Evolutionary conservation across 2,329 filamentous ascomycete genomes (phyloP), one percentile per base, ranked within the genome.

Genomic region (Aspergillus novoparasiticus): DNA sequence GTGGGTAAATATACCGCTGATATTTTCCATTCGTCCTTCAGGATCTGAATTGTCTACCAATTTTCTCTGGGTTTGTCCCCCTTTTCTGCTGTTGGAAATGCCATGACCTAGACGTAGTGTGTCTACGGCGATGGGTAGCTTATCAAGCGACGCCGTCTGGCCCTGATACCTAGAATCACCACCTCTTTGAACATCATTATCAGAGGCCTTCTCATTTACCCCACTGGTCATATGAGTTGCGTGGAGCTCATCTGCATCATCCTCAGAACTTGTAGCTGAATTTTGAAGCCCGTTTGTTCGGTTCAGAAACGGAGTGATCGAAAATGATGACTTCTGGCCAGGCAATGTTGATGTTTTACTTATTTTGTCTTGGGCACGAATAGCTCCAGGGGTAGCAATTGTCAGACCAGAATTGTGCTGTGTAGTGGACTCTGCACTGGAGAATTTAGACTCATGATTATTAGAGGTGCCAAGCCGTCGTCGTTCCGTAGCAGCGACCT

Each of bases 281-380:
- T 72, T 70, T 41, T 80, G 78, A 16, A 89, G 80, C 66, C 83
- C 89, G 64, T 84, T 88, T 30, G 87, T 89, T 57, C 90, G 88
- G 76, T 94, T 96, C 65, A 98, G 83, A 81, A 96, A 97, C 0
- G 94, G 94, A 0, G 94, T 98, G 67, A 97, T 93, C 4, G 93
- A 97, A 77, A 98, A 97, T 3, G 86, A 89, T 0, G 94, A 97
- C 77, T 97, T 97, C 73, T 96, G 92, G 34, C 91, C 93, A 6
- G 91, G 82, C 60, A 87, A 80, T 1, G 86, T 84, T 43, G 86
- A 85, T 23, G 88, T 85, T 32, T 81, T 76, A 55, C 81, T 84
- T 60, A 83, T 81, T 74, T 88, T 89, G 76, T 89, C 90, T 26
- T 80, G 77, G 54, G 75, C 68, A 43, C 75, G 72, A 51, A 80